These are phyloP conservation scores for Hordeum pubiflorum DNA, from an alignment of 202 grass and related monocot genomes.

Conservation along the genomic window DNA sequence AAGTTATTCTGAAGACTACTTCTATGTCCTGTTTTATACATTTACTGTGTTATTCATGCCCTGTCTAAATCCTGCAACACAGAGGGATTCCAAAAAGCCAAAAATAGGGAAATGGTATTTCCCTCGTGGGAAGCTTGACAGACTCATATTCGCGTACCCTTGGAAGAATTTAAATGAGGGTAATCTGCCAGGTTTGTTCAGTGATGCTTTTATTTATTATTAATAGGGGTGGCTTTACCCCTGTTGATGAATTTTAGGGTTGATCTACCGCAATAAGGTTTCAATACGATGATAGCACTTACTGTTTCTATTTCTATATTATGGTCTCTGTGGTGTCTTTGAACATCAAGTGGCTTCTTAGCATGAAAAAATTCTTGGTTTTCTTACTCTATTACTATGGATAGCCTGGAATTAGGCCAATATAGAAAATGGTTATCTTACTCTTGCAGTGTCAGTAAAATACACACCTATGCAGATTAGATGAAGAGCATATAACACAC, in stretches of 20 bases:
- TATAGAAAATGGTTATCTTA: not conserved
- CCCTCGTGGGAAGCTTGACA: slow-evolving; percentile 72
- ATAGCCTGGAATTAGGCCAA: not conserved
- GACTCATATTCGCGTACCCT: slow-evolving; percentile 73
- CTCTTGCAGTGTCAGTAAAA: not conserved
- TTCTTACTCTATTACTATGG: not conserved
- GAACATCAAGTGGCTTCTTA: slow-evolving; percentile 5
- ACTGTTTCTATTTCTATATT: slow-evolving; percentile 2
- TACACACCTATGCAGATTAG: not conserved
- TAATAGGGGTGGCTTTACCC: not conserved
- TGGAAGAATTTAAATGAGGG: slow-evolving; percentile 66
- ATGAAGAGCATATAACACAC: not conserved
- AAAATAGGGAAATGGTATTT: slow-evolving; percentile 85
- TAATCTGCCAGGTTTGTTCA: slow-evolving; percentile 60
- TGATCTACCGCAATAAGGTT: not conserved
- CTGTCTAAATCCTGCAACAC: slow-evolving; percentile 27
- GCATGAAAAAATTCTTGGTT: not conserved
- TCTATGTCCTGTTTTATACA: slow-evolving; percentile 15
- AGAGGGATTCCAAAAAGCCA: slow-evolving; percentile 82
- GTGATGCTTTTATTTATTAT: slow-evolving; percentile 13
- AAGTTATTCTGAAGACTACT: slow-evolving; percentile 12
- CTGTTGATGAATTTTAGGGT: not conserved
- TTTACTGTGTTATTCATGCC: slow-evolving; percentile 14
- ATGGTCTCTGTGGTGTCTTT: slow-evolving; percentile 4
- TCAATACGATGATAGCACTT: not conserved